Evolutionary conservation across 2,329 filamentous ascomycete genomes (phyloP).

Genomic region (Fusarium sacchari): DNA sequence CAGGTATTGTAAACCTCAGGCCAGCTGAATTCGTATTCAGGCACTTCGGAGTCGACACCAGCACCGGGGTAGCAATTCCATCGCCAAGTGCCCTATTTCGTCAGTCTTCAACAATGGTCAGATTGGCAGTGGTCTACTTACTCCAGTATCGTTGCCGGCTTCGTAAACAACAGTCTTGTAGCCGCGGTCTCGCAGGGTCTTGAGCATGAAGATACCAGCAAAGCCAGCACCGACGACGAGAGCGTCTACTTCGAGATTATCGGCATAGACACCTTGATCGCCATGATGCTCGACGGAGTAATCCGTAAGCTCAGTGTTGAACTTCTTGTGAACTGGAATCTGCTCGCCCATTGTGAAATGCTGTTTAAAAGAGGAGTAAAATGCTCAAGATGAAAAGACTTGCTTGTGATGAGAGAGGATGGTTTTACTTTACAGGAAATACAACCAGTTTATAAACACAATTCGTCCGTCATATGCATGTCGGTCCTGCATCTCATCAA

Average conservation of each 20-base stretch:
- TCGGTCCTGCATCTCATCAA: not conserved
- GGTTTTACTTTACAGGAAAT: not conserved
- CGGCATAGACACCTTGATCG: conserved; percentile 53
- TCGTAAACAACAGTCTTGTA: conserved; percentile 62
- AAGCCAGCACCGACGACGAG: conserved; percentile 59
- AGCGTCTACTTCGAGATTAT: conserved; percentile 56
- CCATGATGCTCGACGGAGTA: conserved; percentile 47
- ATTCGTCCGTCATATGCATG: not conserved
- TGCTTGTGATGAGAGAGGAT: not conserved
- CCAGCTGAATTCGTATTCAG: conserved; percentile 63
- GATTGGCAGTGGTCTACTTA: not conserved
- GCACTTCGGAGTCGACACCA: conserved; percentile 63
- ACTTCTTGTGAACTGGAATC: conserved; percentile 47
- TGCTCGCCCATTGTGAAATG: conserved; percentile 30
- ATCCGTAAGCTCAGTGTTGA: conserved; percentile 54
- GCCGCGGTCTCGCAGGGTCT: conserved; percentile 61
- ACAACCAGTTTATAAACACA: not conserved
- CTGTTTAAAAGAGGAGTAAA: not conserved
- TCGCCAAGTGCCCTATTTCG: conserved; percentile 49
- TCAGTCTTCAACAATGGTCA: not conserved
- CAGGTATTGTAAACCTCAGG: conserved; percentile 64
- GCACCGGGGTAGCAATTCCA: conserved; percentile 68
- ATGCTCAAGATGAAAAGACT: not conserved
- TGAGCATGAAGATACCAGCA: conserved; percentile 61
- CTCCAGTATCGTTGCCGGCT: conserved; percentile 61